Conservation (phyloP, 2,329 filamentous ascomycete genomes). For the Arthrinium phaeospermum region DNA sequence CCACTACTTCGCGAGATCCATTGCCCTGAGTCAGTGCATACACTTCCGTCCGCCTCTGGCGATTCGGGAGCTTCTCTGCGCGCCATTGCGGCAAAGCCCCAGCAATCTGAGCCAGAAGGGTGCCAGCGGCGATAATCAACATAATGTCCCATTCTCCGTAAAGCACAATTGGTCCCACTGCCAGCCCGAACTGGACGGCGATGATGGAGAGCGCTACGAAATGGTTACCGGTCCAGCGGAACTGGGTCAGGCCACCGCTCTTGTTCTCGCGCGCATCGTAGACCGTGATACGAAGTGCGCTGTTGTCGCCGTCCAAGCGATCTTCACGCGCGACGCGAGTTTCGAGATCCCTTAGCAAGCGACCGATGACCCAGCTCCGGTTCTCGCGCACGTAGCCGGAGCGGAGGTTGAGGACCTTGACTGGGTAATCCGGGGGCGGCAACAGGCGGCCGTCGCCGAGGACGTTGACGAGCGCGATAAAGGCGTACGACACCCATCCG, state of each 20-base stretch:
- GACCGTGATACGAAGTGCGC: neutral
- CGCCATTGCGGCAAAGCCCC: neutral
- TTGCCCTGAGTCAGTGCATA: neutral
- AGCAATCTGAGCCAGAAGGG: neutral
- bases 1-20: neutral
- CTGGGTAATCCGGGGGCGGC: slow-evolving; percentile 27
- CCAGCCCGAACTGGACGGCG: neutral
- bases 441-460: slow-evolving; percentile 30
- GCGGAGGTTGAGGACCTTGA: slow-evolving; percentile 30
- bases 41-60: neutral
- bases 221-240: neutral
- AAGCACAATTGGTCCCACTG: neutral
- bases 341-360: slow-evolving; percentile 21
- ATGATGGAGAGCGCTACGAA: neutral
- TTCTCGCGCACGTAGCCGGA: slow-evolving; percentile 26
- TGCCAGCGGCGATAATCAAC: neutral
- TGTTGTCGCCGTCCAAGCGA: too few relatives aligned
- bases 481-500: slow-evolving; percentile 32
- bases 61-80: neutral
- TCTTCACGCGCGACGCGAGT: neutral
- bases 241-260: neutral
- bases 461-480: slow-evolving; percentile 25
- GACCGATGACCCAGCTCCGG: slow-evolving; percentile 23
- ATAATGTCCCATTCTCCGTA: neutral
- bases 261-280: neutral